A percentile compares a stretch with the other conserved stretches of the same genome.
phyloP scores from a whole-genome alignment of 2,329 filamentous ascomycete species.

The Monosporascus ibericus region DNA sequence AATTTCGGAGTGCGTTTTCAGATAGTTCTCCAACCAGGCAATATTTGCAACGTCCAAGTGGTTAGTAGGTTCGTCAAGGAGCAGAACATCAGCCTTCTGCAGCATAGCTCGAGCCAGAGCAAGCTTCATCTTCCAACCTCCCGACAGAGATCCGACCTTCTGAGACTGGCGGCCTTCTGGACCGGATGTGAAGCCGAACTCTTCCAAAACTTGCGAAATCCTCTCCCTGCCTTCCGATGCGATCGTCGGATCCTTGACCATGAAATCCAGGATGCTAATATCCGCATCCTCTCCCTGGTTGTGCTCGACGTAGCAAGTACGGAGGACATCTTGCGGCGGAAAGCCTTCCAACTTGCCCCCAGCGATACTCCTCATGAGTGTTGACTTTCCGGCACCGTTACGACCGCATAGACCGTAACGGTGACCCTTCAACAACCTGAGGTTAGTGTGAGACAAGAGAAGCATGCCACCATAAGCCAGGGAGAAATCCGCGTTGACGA shows the following conservation, averaged over 20 bases:
- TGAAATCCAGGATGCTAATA: slow-evolving; percentile 90
- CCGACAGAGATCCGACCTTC: slow-evolving; percentile 88
- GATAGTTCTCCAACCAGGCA: slow-evolving; percentile 90
- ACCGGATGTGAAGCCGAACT: slow-evolving; percentile 90
- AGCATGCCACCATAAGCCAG: slow-evolving; percentile 97
- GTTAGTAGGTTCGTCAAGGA: slow-evolving; percentile 98
- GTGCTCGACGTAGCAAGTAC: slow-evolving; percentile 97
- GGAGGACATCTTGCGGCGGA: slow-evolving; percentile 83
- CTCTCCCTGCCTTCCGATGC: slow-evolving; percentile 71
- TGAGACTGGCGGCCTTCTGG: slow-evolving; percentile 84
- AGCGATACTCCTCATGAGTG: slow-evolving; percentile 93
- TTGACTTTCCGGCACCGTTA: slow-evolving; percentile 98
- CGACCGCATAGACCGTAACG: slow-evolving; percentile 95
- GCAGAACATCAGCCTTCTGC: slow-evolving; percentile 88
- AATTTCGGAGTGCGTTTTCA: slow-evolving; percentile 93
- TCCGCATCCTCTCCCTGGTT: slow-evolving; percentile 98
- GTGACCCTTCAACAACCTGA: slow-evolving; percentile 91
- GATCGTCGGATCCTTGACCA: slow-evolving; percentile 82
- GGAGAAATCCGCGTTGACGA: slow-evolving; percentile 97
- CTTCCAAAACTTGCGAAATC: slow-evolving; percentile 75
- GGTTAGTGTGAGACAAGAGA: slow-evolving; percentile 89
- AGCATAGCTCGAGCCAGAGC: slow-evolving; percentile 95
- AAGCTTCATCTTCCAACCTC: slow-evolving; percentile 99
- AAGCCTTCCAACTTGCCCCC: slow-evolving; percentile 96
- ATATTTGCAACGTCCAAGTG: slow-evolving; percentile 96